Conservation (phyloP, 805 yeast genomes). For the Yamadazyma laniorum region DNA sequence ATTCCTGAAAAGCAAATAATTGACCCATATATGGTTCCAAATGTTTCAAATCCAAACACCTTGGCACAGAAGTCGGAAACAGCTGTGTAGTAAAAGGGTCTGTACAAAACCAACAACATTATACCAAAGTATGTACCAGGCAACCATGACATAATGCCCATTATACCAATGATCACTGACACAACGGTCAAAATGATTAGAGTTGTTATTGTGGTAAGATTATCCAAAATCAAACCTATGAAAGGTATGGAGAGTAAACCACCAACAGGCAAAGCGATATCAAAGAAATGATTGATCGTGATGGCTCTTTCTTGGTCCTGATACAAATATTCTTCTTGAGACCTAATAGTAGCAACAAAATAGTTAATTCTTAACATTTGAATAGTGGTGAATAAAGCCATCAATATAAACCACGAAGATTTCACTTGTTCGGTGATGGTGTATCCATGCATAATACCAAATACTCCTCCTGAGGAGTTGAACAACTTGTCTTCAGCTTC, state of each 20-base stretch:
- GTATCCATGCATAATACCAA: slow-evolving; percentile 75
- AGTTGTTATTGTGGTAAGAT: slow-evolving; percentile 59
- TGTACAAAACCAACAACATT: slow-evolving; percentile 67
- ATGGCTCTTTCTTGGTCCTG: slow-evolving; percentile 49
- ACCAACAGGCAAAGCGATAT: slow-evolving; percentile 83
- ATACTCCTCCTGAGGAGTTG: slow-evolving; percentile 60
- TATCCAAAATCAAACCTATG: slow-evolving; percentile 78
- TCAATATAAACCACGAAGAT: slow-evolving; percentile 74
- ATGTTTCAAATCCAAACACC: slow-evolving; percentile 88
- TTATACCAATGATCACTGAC: slow-evolving; percentile 65
- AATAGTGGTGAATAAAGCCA: slow-evolving; percentile 76
- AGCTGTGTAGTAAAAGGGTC: slow-evolving; percentile 92
- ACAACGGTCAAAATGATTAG: slow-evolving; percentile 50
- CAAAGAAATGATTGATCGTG: slow-evolving; percentile 70
- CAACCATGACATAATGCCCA: slow-evolving; percentile 60
- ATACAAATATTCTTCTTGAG: slow-evolving; percentile 77
- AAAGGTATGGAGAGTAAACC: slow-evolving; percentile 86
- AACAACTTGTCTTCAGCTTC: slow-evolving; percentile 58
- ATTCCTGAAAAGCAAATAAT: slow-evolving; percentile 79
- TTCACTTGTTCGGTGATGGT: slow-evolving; percentile 48
- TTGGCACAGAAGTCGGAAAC: slow-evolving; percentile 90
- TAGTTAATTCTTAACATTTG: slow-evolving; percentile 92
- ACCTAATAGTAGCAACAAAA: slow-evolving; percentile 83
- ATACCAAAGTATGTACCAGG: slow-evolving; percentile 70
- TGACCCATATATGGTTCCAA: slow-evolving; percentile 89